Conservation (phyloP, 208 protist species). For the Wallacemonas rigidus region DNA sequence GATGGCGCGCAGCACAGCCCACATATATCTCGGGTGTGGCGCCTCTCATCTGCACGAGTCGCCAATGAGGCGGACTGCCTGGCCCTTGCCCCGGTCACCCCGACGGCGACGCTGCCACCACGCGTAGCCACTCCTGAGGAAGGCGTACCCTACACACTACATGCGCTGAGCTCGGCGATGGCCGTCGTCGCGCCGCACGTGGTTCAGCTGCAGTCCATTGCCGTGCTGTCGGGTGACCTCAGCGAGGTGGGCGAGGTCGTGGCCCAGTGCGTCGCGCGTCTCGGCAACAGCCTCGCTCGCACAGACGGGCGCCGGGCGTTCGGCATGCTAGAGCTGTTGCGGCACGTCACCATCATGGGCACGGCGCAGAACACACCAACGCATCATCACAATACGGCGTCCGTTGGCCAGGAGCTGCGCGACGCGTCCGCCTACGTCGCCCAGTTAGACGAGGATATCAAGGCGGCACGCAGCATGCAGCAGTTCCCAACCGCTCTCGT, state of each 20-base stretch:
- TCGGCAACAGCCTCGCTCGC: neutral
- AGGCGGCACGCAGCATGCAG: conserved; percentile 1
- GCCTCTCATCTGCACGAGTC: neutral
- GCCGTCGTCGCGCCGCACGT: neutral
- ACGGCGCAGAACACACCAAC: conserved; percentile 18
- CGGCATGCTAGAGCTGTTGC: conserved; percentile 28
- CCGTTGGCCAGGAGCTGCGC: neutral
- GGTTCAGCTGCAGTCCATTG: conserved; percentile 4
- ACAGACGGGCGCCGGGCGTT: neutral
- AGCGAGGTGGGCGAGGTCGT: neutral
- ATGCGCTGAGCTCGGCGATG: conserved; percentile 4
- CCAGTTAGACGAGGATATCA: conserved; percentile 22
- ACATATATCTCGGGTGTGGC: neutral
- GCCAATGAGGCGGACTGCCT: neutral
- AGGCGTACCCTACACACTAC: neutral
- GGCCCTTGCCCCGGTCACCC: neutral
- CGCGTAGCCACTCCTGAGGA: no score
- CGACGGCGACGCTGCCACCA: conserved; percentile 1
- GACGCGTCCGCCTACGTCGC: conserved; percentile 2
- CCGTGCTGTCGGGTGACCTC: neutral
- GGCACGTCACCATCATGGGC: conserved; percentile 21
- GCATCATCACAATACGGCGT: neutral
- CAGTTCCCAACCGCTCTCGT: conserved; percentile 18
- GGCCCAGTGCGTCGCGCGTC: neutral
- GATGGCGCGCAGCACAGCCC: neutral